Evolutionary conservation across 2,329 filamentous ascomycete species (phyloP), one percentile per base, ranked within the genome.

Genomic region (Ceratocystis colombiana): DNA sequence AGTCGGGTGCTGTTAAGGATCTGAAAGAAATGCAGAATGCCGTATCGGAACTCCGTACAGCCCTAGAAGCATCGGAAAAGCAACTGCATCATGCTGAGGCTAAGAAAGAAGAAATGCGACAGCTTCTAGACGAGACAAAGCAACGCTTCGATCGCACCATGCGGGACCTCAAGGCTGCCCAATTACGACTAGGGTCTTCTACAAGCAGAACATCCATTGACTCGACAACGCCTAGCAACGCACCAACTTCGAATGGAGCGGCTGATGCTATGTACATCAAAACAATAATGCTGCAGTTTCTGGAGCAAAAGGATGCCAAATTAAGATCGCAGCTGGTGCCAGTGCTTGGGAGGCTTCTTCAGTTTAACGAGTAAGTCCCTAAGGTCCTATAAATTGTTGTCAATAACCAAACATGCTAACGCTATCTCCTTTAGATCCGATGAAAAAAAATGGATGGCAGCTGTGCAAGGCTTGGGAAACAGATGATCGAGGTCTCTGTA

Each of bases 11-110:
- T 0, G 81, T 80, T 2, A 84, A 86, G 55, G 93, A 97, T 74
- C 81, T 88, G 0, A 81, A 81, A 3, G 91, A 96, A 71, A 83
- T 92, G 71, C 86, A 88, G 37, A 78, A 83, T 5, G 89, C 91
- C 0, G 90, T 96, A 77, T 80, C 84, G 5, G 87, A 89, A 70
- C 80, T 99, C 41, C 85, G 89, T 1, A 82, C 89, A 67, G 86
- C 91, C 0, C 80, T 99, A 1, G 92, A 97, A 70, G 89, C 90
- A 61, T 93, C 88, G 45, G 94, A 99, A 76, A 86, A 83, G 73
- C 89, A 96, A 75, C 85, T 89, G 0, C 83, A 86, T 37, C 88
- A 94, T n/a, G 80, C 89, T 4, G 92, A 96, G 75, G 89, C 86
- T 76, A 89, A 96, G 72, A 88, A 87, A 70, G 77, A 79, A 0